phyloP scores from a whole-genome alignment of 2,329 filamentous ascomycete species.

The Trichoderma polysporum region DNA sequence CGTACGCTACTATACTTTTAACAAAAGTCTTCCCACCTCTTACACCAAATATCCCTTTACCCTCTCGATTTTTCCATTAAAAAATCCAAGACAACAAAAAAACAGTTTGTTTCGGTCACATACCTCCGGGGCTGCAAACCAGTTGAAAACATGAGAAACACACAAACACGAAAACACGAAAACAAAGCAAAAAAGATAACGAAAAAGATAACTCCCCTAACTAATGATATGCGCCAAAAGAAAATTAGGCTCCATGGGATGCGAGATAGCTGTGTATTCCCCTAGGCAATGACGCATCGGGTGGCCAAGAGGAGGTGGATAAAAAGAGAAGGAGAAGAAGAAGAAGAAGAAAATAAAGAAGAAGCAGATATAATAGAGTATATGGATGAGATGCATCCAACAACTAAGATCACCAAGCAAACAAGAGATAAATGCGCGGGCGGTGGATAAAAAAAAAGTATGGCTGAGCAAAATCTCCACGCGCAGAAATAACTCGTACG shows the following conservation, averaged over 20 bases:
- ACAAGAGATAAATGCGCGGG: slow-evolving; percentile 18
- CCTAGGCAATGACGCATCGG: slow-evolving; percentile 12
- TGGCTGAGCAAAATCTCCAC: slow-evolving; percentile 20
- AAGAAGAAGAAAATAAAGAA: slow-evolving; percentile 33
- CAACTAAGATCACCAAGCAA: slow-evolving; percentile 24
- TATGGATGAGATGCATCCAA: slow-evolving; percentile 28
- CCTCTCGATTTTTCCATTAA: slow-evolving; percentile 22
- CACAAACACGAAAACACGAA: background rate
- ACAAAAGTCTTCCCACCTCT: slow-evolving; percentile 14
- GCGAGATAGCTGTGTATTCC: slow-evolving; percentile 28
- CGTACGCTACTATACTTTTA: slow-evolving; percentile 13
- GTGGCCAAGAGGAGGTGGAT: background rate
- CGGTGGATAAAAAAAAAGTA: slow-evolving; percentile 20
- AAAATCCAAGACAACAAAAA: slow-evolving; percentile 22
- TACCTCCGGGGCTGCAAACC: slow-evolving; percentile 37
- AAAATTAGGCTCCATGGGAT: slow-evolving; percentile 31
- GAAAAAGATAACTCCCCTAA: slow-evolving; percentile 27
- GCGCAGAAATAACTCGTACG: slow-evolving; percentile 39
- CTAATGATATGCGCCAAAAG: slow-evolving; percentile 28
- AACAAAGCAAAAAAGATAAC: slow-evolving; percentile 25
- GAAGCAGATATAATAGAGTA: slow-evolving; percentile 7
- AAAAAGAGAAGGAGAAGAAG: slow-evolving; percentile 32
- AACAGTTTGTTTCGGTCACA: slow-evolving; percentile 27
- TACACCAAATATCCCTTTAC: slow-evolving; percentile 16
- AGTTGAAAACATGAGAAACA: slow-evolving; percentile 29